Conservation (phyloP, 2,329 filamentous ascomycete species). For the Penicillium hesseltinei region DNA sequence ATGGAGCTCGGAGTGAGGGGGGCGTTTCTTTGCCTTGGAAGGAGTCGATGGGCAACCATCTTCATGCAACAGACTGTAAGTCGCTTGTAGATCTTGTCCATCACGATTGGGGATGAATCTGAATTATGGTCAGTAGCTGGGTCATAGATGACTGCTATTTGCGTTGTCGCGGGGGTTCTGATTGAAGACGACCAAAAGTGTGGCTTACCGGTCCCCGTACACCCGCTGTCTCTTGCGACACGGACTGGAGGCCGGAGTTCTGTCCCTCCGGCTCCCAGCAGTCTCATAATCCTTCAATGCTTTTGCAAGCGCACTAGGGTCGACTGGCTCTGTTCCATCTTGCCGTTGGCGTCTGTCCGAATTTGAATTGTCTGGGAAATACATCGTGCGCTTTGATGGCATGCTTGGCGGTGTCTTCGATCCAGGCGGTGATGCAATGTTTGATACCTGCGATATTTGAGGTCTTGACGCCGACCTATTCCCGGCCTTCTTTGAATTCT, state of each 20-base stretch:
- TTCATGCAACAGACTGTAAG: slow-evolving; percentile 87
- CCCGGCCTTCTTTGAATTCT: slow-evolving; percentile 16
- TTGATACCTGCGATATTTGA: slow-evolving; percentile 28
- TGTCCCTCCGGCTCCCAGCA: slow-evolving; percentile 57
- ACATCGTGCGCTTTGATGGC: slow-evolving; percentile 47
- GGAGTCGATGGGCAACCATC: slow-evolving; percentile 91
- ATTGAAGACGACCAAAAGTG: neutral
- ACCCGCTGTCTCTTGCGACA: slow-evolving; percentile 67
- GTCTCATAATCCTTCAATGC: slow-evolving; percentile 63
- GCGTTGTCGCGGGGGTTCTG: neutral
- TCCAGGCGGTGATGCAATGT: slow-evolving; percentile 52
- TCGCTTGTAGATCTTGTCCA: slow-evolving; percentile 88
- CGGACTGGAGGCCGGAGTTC: slow-evolving; percentile 64
- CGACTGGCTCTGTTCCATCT: slow-evolving; percentile 53
- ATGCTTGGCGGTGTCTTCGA: slow-evolving; percentile 61
- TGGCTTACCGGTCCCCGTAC: slow-evolving; percentile 60
- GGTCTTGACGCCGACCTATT: slow-evolving; percentile 20
- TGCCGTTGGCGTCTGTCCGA: slow-evolving; percentile 27
- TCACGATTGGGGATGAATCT: slow-evolving; percentile 95
- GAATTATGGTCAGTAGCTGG: slow-evolving; percentile 7
- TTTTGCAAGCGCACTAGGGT: slow-evolving; percentile 58
- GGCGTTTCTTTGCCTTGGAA: slow-evolving; percentile 78
- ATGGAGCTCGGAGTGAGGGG: slow-evolving; percentile 84
- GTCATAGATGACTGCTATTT: neutral
- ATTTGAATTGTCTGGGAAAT: slow-evolving; percentile 33